These are phyloP conservation scores for Aspergillus chevalieri DNA, from an alignment of 2,329 filamentous ascomycete genomes.

Conservation along the genomic window DNA sequence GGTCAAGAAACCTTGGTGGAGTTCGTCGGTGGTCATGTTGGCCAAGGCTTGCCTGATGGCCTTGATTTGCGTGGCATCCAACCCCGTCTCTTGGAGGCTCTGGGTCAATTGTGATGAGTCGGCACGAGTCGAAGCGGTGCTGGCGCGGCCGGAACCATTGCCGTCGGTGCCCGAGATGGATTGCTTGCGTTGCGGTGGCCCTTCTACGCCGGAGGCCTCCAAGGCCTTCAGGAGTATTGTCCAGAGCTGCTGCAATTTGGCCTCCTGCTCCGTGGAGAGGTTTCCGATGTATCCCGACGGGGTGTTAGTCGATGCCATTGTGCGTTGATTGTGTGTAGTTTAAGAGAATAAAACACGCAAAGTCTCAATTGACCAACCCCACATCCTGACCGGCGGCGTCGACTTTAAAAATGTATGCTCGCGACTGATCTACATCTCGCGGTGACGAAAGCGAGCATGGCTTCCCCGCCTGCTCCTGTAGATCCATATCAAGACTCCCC, in stretches of 20 bases:
- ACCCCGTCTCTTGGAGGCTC: slow-evolving; percentile 14
- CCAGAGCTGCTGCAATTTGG: slow-evolving; percentile 85
- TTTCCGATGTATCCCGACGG: slow-evolving; percentile 67
- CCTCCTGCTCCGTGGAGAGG: slow-evolving; percentile 76
- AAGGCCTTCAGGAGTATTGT: slow-evolving; percentile 59
- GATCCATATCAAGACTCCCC: background rate
- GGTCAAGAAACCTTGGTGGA: slow-evolving; percentile 73
- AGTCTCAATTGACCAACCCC: background rate
- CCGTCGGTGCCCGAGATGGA: slow-evolving; percentile 33
- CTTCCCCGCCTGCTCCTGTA: background rate
- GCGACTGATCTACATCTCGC: background rate
- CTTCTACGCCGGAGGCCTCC: slow-evolving; percentile 16
- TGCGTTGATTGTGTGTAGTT: background rate
- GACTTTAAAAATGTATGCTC: background rate
- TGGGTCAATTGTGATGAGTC: slow-evolving; percentile 17
- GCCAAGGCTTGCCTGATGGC: slow-evolving; percentile 73
- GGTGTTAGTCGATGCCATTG: background rate
- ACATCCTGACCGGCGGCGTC: background rate
- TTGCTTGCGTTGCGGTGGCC: slow-evolving; percentile 30
- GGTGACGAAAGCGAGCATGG: background rate
- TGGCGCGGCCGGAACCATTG: slow-evolving; percentile 60
- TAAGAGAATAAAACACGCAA: background rate
- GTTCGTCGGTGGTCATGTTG: slow-evolving; percentile 64
- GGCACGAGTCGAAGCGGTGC: slow-evolving; percentile 51
- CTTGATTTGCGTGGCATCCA: slow-evolving; percentile 52